Evolutionary conservation across 257 asterid genomes (phyloP).

Genomic region (Petunia secreta): DNA sequence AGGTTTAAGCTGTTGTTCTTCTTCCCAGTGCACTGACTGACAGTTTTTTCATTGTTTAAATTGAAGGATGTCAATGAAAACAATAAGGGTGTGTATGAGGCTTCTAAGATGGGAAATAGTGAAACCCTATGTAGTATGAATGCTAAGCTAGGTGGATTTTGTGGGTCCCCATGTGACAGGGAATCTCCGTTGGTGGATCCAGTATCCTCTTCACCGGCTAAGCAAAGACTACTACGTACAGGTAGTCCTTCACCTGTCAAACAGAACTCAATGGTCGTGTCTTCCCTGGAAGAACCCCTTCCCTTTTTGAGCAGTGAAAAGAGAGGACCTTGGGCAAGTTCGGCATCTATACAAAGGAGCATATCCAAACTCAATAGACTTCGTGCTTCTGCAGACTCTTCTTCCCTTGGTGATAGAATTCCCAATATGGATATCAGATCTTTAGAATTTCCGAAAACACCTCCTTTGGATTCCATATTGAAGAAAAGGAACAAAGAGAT

Average conservation of each 20-base stretch:
- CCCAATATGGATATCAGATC: slow-evolving; percentile 52
- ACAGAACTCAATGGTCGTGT: slow-evolving; percentile 42
- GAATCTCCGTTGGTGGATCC: slow-evolving; percentile 43
- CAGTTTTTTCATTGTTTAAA: slow-evolving; percentile 15
- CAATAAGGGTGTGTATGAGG: slow-evolving; percentile 27
- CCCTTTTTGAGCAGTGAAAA: slow-evolving; percentile 45
- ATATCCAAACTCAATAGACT: slow-evolving; percentile 70
- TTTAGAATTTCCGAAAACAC: slow-evolving; percentile 51
- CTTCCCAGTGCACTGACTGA: neutral
- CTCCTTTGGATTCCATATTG: slow-evolving; percentile 42
- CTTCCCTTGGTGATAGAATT: slow-evolving; percentile 57
- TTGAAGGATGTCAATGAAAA: slow-evolving; percentile 26
- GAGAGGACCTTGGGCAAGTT: slow-evolving; percentile 38
- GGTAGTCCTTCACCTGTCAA: slow-evolving; percentile 52
- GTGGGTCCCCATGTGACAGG: slow-evolving; percentile 41
- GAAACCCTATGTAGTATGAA: slow-evolving; percentile 19
- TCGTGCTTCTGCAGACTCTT: slow-evolving; percentile 62
- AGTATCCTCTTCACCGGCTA: slow-evolving; percentile 51
- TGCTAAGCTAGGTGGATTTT: slow-evolving; percentile 35
- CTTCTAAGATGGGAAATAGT: slow-evolving; percentile 21
- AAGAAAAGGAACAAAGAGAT: slow-evolving; percentile 31
- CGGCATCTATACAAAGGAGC: slow-evolving; percentile 74
- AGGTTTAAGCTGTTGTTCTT: neutral
- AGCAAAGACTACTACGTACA: slow-evolving; percentile 36
- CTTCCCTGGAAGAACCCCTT: slow-evolving; percentile 48